Percentiles rank a stretch among this genome's conserved stretches.
phyloP scores from a whole-genome alignment of 306 rosid genomes.

The Vigna hirtella region DNA sequence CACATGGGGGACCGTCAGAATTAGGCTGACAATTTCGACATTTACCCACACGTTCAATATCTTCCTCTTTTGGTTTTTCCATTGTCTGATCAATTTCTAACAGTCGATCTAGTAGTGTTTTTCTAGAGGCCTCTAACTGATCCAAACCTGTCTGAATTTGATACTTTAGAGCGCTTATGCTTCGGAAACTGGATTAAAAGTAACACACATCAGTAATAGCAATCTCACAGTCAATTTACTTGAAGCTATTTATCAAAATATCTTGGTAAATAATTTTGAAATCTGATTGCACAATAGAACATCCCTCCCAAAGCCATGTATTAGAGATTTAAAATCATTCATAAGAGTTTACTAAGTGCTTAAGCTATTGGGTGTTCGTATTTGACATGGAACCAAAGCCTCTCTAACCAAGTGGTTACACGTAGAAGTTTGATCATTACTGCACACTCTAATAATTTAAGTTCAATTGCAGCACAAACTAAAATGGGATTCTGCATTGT shows the following conservation, averaged over 20 bases:
- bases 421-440: conserved; percentile 9
- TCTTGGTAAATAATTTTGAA: conserved; percentile 28
- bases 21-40: conserved; percentile 80
- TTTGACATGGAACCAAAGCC: conserved; percentile 8
- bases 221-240: conserved; percentile 24
- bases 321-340: conserved; percentile 12
- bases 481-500: neutral
- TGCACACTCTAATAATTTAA: neutral
- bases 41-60: conserved; percentile 80
- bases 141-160: conserved; percentile 91
- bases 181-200: conserved; percentile 71
- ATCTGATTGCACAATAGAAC: conserved; percentile 35
- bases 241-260: conserved; percentile 33
- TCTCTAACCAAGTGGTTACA: conserved; percentile 13
- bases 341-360: neutral
- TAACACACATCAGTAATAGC: conserved; percentile 37
- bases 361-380: neutral
- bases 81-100: conserved; percentile 80
- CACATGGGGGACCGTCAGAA: conserved; percentile 80
- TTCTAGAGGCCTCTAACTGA: conserved; percentile 81
- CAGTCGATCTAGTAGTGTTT: conserved; percentile 75
- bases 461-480: conserved; percentile 13
- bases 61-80: conserved; percentile 87
- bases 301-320: conserved; percentile 22
- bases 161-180: conserved; percentile 76